These are phyloP conservation scores for Kwoniella mangroviensis DNA, from an alignment of 768 basidiomycete species.

Conservation along the genomic window DNA sequence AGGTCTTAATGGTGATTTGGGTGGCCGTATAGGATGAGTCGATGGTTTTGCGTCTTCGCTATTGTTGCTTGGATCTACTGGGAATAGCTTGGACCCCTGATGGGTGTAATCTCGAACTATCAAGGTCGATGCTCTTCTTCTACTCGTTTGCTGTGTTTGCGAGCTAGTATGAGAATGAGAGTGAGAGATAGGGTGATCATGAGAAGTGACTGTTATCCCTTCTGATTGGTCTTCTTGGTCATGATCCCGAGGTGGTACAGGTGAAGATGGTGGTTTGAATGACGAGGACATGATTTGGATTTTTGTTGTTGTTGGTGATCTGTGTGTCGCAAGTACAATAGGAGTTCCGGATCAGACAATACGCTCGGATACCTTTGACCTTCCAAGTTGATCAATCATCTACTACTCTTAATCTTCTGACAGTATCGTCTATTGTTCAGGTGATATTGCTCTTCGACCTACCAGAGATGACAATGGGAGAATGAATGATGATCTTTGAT, in stretches of 20 bases:
- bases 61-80: background rate
- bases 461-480: too few relatives aligned
- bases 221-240: background rate
- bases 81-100: background rate
- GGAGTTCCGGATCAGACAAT: background rate
- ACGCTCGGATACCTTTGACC: background rate
- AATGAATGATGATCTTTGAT: background rate
- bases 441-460: background rate
- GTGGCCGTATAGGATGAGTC: background rate
- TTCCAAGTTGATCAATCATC: background rate
- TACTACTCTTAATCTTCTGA: background rate
- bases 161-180: background rate
- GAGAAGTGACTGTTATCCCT: constrained; percentile 5
- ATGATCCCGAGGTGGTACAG: background rate
- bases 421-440: background rate
- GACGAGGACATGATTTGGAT: constrained; percentile 4
- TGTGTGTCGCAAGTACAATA: constrained; percentile 1
- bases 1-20: constrained; percentile 5
- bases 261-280: background rate
- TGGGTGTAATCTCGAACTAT: background rate
- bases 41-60: background rate
- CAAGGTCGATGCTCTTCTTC: constrained; percentile 8
- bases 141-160: background rate
- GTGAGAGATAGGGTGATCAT: background rate
- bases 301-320: background rate